Conservation (phyloP, 2,329 filamentous ascomycete species). For the Davidsoniella neocaledoniae region DNA sequence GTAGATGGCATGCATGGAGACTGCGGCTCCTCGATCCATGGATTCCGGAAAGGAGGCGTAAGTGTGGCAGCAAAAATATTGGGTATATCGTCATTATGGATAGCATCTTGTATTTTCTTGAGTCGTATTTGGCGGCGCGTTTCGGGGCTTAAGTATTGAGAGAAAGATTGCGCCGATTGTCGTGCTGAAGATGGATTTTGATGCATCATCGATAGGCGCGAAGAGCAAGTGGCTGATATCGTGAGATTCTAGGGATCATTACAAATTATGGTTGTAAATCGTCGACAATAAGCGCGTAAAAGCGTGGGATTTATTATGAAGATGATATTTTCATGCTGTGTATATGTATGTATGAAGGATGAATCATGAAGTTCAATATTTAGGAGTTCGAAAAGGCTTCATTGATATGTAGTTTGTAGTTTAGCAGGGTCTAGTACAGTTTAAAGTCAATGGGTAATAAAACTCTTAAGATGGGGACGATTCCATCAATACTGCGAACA, state of each 20-base stretch:
- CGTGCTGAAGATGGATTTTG: no score
- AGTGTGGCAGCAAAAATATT: slow-evolving; percentile 7
- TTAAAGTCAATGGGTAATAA: neutral
- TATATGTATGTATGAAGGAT: no score
- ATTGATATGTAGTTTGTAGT: neutral
- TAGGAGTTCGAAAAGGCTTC: no score
- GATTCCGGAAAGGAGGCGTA: slow-evolving; percentile 5
- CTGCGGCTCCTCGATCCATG: neutral
- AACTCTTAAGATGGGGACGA: neutral
- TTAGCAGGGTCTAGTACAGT: neutral
- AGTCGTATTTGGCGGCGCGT: neutral
- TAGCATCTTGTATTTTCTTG: neutral
- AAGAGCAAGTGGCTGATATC: neutral
- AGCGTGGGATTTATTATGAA: no score
- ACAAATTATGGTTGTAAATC: no score
- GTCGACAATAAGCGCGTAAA: no score
- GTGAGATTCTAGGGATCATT: neutral
- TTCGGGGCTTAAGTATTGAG: neutral
- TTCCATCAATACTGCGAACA: no score
- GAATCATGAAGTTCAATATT: no score
- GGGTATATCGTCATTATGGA: slow-evolving; percentile 6
- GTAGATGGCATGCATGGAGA: neutral
- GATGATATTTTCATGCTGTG: no score
- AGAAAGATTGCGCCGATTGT: neutral
- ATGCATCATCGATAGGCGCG: neutral